A percentile compares a stretch with the other conserved stretches of the same genome.
phyloP scores from a whole-genome alignment of 176 grass and related monocot genomes.

The Bonia amplexicaulis region DNA sequence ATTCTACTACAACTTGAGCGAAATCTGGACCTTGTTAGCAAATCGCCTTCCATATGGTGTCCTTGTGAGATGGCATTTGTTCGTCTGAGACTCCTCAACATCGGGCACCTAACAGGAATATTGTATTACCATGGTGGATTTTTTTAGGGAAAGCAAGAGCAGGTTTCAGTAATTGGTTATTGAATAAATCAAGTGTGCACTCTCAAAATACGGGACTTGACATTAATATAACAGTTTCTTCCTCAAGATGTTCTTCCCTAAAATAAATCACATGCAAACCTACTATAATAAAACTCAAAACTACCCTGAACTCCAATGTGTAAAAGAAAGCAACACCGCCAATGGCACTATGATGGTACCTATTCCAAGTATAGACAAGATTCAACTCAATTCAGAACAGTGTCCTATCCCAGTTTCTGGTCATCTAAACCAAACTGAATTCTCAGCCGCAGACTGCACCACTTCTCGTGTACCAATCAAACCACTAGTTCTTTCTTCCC shows the following conservation, averaged over 20 bases:
- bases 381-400: neutral
- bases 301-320: neutral
- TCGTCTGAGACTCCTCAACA: conserved; percentile 48
- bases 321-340: neutral
- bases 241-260: neutral
- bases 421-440: neutral
- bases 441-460: neutral
- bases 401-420: neutral
- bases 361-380: neutral
- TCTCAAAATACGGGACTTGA: neutral
- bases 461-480: neutral
- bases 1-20: neutral
- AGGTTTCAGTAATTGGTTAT: neutral
- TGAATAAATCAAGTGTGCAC: neutral
- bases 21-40: conserved; percentile 40
- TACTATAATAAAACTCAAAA: neutral
- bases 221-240: neutral
- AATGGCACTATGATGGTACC: neutral
- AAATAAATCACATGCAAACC: neutral
- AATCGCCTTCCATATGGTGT: conserved; percentile 72
- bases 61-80: conserved; percentile 81
- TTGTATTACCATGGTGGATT: neutral
- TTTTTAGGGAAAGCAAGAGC: neutral
- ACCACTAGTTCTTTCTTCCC: neutral
- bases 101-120: conserved; percentile 63